Percentiles rank a stretch among this genome's conserved stretches.
These are phyloP conservation scores for Tulasnella sp. DNA, from an alignment of 768 basidiomycete genomes.

Conservation along the genomic window DNA sequence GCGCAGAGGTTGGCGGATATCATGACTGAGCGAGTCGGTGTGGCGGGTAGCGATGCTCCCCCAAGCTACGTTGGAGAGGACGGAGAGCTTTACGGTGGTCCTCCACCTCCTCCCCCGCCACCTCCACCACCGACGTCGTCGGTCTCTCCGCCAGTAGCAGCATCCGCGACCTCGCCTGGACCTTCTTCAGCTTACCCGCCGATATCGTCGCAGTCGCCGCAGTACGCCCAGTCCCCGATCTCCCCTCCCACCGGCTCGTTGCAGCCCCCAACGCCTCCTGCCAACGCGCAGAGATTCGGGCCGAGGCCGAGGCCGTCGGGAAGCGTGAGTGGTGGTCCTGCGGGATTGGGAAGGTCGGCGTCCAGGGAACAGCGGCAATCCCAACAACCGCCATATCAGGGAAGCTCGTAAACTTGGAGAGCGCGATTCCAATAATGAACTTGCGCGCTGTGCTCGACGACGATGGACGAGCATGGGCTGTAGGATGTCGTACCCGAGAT, in stretches of 20 bases:
- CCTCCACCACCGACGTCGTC: neutral
- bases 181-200: neutral
- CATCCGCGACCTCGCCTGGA: neutral
- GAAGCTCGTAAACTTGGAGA: too few species aligned
- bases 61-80: neutral
- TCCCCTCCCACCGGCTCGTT: neutral
- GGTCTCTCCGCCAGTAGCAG: neutral
- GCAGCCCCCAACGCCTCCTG: neutral
- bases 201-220: too few species aligned
- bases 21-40: neutral
- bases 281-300: neutral
- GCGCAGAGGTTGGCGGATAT: conserved; percentile 4
- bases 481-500: too few species aligned
- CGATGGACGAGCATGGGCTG: too few species aligned
- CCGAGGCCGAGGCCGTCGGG: neutral
- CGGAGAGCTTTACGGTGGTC: neutral
- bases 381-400: too few species aligned
- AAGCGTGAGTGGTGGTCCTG: neutral
- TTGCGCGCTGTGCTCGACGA: too few species aligned
- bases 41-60: neutral
- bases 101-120: neutral
- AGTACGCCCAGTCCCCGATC: neutral
- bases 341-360: neutral
- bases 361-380: too few species aligned
- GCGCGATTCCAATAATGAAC: too few species aligned